phyloP scores from a whole-genome alignment of 1,284 basidiomycete species.

The Phaffia rhodozyma region DNA sequence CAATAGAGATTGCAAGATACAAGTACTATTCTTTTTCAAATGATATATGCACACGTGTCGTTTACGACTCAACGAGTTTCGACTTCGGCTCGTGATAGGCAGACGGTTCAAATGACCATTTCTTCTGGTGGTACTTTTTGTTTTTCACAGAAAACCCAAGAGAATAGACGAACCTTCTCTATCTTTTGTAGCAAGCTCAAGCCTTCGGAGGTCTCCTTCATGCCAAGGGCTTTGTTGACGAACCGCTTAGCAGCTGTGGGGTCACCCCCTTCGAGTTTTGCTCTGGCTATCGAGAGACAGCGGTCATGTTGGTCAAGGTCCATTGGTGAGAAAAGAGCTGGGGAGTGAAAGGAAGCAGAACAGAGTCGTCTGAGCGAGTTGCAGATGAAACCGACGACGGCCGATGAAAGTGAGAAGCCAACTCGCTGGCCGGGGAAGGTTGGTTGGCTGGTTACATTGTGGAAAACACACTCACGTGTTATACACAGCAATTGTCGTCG shows the following conservation, averaged over 20 bases:
- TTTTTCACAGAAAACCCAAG: conserved; percentile 34
- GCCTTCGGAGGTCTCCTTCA: conserved; percentile 74
- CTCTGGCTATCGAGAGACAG: conserved; percentile 63
- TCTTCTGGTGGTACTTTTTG: conserved; percentile 45
- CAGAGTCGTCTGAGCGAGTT: not conserved
- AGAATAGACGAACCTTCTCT: conserved; percentile 40
- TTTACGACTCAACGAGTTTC: too few species aligned
- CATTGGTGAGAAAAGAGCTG: conserved; percentile 39
- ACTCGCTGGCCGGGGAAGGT: too few species aligned
- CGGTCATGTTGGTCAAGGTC: conserved; percentile 82
- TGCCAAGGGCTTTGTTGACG: conserved; percentile 72
- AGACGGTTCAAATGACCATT: conserved; percentile 53
- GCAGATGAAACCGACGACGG: not conserved
- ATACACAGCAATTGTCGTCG: too few species aligned
- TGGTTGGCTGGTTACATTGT: too few species aligned
- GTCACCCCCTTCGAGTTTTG: conserved; percentile 59
- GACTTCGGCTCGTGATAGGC: conserved; percentile 30
- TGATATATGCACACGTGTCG: too few species aligned
- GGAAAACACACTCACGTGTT: too few species aligned
- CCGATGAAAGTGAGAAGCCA: too few species aligned
- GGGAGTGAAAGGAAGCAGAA: not conserved
- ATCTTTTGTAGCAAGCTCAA: conserved; percentile 53
- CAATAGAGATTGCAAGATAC: too few species aligned
- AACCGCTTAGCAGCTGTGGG: conserved; percentile 71
- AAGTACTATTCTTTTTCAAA: too few species aligned